Evolutionary conservation across 352 stramenopile genomes (phyloP).

Genomic region (Plasmopara viticola): DNA sequence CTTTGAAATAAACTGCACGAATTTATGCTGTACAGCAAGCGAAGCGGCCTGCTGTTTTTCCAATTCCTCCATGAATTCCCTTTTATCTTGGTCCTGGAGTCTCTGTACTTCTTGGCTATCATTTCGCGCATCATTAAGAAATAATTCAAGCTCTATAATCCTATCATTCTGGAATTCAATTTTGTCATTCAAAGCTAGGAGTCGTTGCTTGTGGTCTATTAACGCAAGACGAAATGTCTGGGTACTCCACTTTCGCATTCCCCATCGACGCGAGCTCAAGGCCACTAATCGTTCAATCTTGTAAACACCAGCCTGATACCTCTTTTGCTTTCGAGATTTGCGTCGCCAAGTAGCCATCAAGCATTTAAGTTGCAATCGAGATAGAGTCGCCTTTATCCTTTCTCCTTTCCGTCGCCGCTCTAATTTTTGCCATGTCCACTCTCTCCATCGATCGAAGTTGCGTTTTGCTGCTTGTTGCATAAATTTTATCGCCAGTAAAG

Average conservation of each 20-base stretch:
- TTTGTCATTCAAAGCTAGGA: slow-evolving; percentile 3
- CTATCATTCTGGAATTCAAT: slow-evolving; percentile 1
- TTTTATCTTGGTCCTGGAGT: slow-evolving; percentile 14
- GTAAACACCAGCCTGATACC: not conserved
- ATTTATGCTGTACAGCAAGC: slow-evolving; percentile 23
- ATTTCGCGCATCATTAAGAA: slow-evolving; percentile 1
- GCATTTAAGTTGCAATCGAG: not conserved
- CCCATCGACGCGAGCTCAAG: slow-evolving; percentile 5
- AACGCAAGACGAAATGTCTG: slow-evolving; percentile 16
- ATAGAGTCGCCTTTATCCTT: not conserved
- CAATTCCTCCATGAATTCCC: not conserved
- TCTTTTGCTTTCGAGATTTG: slow-evolving; percentile 3
- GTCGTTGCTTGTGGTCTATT: slow-evolving; percentile 5
- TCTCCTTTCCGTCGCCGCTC: slow-evolving; percentile 4
- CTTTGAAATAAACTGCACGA: slow-evolving; percentile 29
- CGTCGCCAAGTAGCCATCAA: slow-evolving; percentile 12
- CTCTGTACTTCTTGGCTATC: not conserved
- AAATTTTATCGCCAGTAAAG: slow-evolving; percentile 10
- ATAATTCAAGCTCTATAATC: slow-evolving; percentile 10
- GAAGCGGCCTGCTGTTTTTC: slow-evolving; percentile 6
- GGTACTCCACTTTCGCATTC: slow-evolving; percentile 17
- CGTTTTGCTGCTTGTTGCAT: slow-evolving; percentile 16
- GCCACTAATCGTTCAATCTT: slow-evolving; percentile 7
- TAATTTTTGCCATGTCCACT: slow-evolving; percentile 1
- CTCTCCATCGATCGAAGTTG: slow-evolving; percentile 13